phyloP scores from a whole-genome alignment of 78 protist species.

The Corallochytrium limacisporum region DNA sequence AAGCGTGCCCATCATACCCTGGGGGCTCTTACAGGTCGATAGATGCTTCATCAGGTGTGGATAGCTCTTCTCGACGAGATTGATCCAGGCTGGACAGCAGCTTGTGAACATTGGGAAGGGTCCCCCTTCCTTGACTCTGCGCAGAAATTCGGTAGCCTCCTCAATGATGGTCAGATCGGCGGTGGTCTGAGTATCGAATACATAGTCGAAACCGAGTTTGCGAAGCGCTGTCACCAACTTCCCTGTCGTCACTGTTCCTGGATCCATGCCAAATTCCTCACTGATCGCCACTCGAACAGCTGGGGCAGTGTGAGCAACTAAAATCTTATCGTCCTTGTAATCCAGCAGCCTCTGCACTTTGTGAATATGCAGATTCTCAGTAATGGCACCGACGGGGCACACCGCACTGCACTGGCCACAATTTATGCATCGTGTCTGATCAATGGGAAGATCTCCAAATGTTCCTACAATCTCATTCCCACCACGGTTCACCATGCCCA shows the following conservation, averaged over 20 bases:
- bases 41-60: conserved; percentile 19
- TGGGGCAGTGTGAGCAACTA: conserved; percentile 35
- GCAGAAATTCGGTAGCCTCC: conserved; percentile 42
- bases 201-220: conserved; percentile 24
- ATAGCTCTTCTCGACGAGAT: not conserved
- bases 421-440: not conserved
- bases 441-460: no score
- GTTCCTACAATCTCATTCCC: no score
- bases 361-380: not conserved
- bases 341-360: not conserved
- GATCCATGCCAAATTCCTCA: conserved; percentile 28
- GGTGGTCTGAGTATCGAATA: conserved; percentile 33
- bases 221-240: conserved; percentile 15
- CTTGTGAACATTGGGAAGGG: conserved; percentile 42
- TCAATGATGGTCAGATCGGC: conserved; percentile 59
- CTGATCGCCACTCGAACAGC: conserved; percentile 17
- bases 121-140: not conserved
- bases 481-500: no score
- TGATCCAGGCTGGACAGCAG: conserved; percentile 61
- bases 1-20: no score
- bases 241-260: conserved; percentile 11
- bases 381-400: conserved; percentile 36
- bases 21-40: no score
- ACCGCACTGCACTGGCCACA: conserved; percentile 35
- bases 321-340: not conserved